Evolutionary conservation across 208 protist species (phyloP), one percentile per base, ranked within the genome.

Genomic region (Wallacemonas collosoma): DNA sequence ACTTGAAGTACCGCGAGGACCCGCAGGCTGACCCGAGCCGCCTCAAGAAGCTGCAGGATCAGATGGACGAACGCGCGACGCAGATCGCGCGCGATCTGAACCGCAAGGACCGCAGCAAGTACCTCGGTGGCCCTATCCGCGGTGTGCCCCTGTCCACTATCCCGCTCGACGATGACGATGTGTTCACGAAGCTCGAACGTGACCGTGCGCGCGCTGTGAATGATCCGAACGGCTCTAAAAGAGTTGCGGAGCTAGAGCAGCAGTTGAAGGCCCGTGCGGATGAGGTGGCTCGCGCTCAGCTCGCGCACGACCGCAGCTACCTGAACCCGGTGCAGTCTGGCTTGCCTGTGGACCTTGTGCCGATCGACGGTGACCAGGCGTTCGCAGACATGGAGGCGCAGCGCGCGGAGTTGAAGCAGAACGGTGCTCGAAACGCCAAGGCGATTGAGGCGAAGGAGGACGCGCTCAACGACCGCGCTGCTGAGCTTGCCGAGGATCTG

Each of bases 301-400:
- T 93, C 54, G 68, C 83, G 50, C 68, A 70, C 36, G 90, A 95
- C 66, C 88, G 90, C 45, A 82, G 63, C 62, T 93, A 90, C 71
- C 77, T 95, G 7, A 81, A 80, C 62, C 62, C 65, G 35, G 38
- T 84, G 51, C 80, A 79, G 56, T 80, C 83, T 15, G 86, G 86
- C 4, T 82, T 91, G 35, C 65, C 77, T 2, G 58, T 83, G 12
- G 36, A 26, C 14, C 44, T 80, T 43, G 56, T 77, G 41, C 76
- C 79, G 36, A 50, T 90, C 57, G 67, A 68, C 61, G 57, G 64
- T 11, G 85, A 84, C 56, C 39, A 57, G 5, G 41, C 35, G 45
- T 80, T 84, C 56, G 44, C 56, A 50, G 67, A 73, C 35, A 45
- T 93, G 69, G 91, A 95, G 81, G 71, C 80, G 26, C 77, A 93